Evolutionary conservation across 225 moss, liverwort and hornwort genomes (phyloP).

Genomic region (Thuidium tamariscinum): DNA sequence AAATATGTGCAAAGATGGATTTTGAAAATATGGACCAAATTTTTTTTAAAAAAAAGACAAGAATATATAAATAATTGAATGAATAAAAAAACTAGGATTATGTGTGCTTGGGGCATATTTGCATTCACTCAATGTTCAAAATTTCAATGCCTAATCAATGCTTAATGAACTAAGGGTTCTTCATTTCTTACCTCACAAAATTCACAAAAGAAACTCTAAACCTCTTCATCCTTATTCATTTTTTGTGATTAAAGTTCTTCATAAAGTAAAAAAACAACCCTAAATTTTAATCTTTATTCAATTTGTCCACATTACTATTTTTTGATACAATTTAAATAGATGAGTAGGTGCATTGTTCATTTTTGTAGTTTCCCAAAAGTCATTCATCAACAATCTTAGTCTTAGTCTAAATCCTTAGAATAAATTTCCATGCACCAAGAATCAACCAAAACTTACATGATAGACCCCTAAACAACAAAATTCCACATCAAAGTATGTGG

Average conservation of each 20-base stretch:
- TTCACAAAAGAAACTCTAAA: not conserved
- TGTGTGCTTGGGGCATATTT: not conserved
- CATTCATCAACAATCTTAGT: not conserved
- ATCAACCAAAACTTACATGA: not conserved
- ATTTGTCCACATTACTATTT: not conserved
- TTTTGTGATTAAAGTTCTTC: not conserved
- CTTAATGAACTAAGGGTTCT: not conserved
- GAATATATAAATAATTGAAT: not conserved
- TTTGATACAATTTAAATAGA: not conserved
- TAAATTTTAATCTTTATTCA: not conserved
- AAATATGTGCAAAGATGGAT: not conserved
- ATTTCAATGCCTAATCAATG: accelerated
- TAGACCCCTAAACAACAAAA: not conserved
- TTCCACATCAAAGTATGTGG: too few relatives aligned
- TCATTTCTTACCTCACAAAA: not conserved
- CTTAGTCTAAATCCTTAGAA: accelerated
- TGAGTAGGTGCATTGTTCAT: not conserved
- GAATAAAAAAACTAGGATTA: not conserved
- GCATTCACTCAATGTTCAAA: not conserved
- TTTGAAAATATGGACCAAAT: not conserved
- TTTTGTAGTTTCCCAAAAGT: accelerated
- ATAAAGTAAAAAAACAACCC: not conserved
- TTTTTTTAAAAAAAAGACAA: not conserved
- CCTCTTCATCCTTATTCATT: not conserved
- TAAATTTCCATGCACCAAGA: accelerated